Evolutionary conservation across 1,284 basidiomycete species (phyloP), one percentile per base, ranked within the genome.

Genomic region (Boletus austroedulis): DNA sequence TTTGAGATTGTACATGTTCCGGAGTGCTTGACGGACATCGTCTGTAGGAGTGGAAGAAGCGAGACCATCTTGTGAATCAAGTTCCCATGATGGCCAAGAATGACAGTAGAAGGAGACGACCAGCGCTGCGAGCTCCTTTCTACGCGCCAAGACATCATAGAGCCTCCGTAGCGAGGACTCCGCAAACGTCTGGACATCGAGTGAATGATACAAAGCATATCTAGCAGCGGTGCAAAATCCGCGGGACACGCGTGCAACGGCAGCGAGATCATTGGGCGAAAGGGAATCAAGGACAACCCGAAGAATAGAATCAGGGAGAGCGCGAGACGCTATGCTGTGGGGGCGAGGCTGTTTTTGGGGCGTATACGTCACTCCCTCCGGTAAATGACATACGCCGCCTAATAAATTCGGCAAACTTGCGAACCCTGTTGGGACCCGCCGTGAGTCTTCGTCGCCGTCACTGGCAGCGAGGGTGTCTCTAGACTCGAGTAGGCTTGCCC

Each of bases 1-100:
- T 46, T 60, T 68, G 52, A 71, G 68, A 36, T 67, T 67, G 15
- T 46, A 48, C 72, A 71, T 74, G 43, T 74, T 73, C 38, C 60
- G 66, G 31, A 71, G 62, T 15, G 69, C 72, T 17, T 26, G 60
- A 26, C 64, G 58, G 52, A 73, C 54, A 23, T 64, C 58, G 19
- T 54, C 40, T 9, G 65, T 49, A 29, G 62, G 62, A 38, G 52
- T 28, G 8, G 60, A 56, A 19, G 61, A 43, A 36, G 24, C 21
- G 19, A 19, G 38, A 28, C 44, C 57, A 29, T 64, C 61, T 3
- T 53, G 15, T 2, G 50, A 58, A n/a, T 41, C 24, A 28, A 53
- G 50, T n/a, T 57, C 55, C 47, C 52, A 58, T 14, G 61, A 56
- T 17, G 65, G 61, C 68, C 65, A 70, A n/a, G 62, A 59, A 34